Evolutionary conservation across 2,329 filamentous ascomycete genomes (phyloP), one percentile per base, ranked within the genome.

Genomic region (Coniochaeta sp.): DNA sequence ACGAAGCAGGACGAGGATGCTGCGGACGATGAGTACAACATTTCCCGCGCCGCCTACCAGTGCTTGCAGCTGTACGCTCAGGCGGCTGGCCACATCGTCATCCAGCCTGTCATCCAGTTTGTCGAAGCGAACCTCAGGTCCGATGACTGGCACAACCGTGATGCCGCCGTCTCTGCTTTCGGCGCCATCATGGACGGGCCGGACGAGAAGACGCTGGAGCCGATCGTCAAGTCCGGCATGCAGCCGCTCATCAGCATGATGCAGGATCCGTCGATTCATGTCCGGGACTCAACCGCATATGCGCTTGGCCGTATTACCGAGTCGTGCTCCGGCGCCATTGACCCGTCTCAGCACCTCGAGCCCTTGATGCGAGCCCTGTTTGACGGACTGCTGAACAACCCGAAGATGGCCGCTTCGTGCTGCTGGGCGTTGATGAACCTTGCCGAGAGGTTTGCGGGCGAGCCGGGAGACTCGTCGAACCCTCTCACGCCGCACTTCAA

Each of bases 401-500:
- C 92, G 62, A 97, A 96, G 84, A 99, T 99, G 88, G 95, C 93
- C 34, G 88, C 91, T 59, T 99, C 95, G 32, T 98, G 95, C 86
- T 99, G 95, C 79, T 97, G 96, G 95, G 93, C 95, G 34, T 79
- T 99, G 66, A 98, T 99, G 91, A 99, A 98, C 77, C 79, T 99
- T 71, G 93, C 95, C 12, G 95, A 99, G 72, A 89, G 93, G 63
- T 99, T 98, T 72, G 90, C 92, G 32, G 91, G 92, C 61, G 93
- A 97, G 59, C 83, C 88, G 60, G 91, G 90, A 57, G 89, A 88
- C 62, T 68, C 80, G 47, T 80, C 88, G 68, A 99, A 98, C 77
- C 84, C 91, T 50, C 81, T 99, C 57, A 96, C 93, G 2, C 86
- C 88, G 63, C 91, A 97, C 77, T 99, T 99, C 79, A 89, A 96